These are phyloP conservation scores for Lepiota brunneoincarnata DNA, from an alignment of 768 basidiomycete genomes.

Conservation along the genomic window DNA sequence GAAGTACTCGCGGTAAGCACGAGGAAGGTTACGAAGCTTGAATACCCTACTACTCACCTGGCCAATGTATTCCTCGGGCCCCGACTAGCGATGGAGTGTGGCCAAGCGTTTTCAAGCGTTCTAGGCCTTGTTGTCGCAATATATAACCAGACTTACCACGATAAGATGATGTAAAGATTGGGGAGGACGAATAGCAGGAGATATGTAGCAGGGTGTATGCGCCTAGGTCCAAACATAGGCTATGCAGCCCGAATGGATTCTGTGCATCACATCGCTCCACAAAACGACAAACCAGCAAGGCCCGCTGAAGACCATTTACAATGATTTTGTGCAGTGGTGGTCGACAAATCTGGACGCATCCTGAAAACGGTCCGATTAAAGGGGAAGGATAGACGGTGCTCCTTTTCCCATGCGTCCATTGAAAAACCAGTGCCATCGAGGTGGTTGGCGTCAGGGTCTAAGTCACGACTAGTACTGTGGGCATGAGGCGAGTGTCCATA, in stretches of 20 bases:
- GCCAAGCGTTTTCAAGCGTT: neutral
- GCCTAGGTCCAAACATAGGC: neutral
- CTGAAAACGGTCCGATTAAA: neutral
- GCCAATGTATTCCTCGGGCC: neutral
- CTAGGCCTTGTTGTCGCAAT: neutral
- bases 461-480: too few relatives aligned
- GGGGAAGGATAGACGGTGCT: too few relatives aligned
- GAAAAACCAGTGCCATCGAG: too few relatives aligned
- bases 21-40: conserved; percentile 9
- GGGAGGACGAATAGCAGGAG: neutral
- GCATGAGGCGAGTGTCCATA: too few relatives aligned
- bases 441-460: too few relatives aligned
- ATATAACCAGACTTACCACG: neutral
- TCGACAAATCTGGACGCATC: neutral
- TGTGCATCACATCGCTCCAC: conserved; percentile 3
- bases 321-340: neutral
- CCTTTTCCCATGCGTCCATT: too few relatives aligned
- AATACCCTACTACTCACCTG: neutral
- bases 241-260: neutral
- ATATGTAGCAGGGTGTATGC: neutral
- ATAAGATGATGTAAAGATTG: neutral
- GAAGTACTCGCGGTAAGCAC: conserved; percentile 9
- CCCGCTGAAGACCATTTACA: neutral
- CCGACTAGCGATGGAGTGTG: neutral
- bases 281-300: conserved; percentile 5